Percentiles rank a stretch among this genome's conserved stretches.
Evolutionary conservation across 139 green algal species (phyloP).

Genomic region (Protoeuglena noctilucae): DNA sequence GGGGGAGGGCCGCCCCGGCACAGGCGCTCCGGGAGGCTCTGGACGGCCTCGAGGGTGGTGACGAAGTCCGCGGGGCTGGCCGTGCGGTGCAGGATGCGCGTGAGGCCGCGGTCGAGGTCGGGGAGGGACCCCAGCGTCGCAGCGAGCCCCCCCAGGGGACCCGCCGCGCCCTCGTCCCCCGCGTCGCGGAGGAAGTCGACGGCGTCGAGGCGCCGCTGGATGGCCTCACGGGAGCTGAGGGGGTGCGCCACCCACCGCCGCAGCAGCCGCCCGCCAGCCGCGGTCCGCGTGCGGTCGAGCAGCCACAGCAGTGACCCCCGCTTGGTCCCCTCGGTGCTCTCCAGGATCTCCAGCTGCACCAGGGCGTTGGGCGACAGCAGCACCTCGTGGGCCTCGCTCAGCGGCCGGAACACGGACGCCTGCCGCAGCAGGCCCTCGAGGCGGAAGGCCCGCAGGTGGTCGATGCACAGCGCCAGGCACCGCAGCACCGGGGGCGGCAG

Average conservation of each 20-base stretch:
- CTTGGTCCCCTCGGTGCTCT: background rate
- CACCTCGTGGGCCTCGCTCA: slow-evolving; percentile 21
- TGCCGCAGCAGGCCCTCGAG: slow-evolving; percentile 41
- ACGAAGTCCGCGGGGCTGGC: slow-evolving; percentile 54
- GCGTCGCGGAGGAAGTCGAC: slow-evolving; percentile 12
- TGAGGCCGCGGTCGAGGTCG: slow-evolving; percentile 63
- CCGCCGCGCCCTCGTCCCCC: background rate
- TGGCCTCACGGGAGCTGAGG: slow-evolving; percentile 23
- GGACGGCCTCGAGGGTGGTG: slow-evolving; percentile 21
- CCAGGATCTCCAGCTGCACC: slow-evolving; percentile 38
- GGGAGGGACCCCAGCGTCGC: slow-evolving; percentile 18
- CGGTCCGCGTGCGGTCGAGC: slow-evolving; percentile 55
- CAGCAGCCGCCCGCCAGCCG: slow-evolving; percentile 45
- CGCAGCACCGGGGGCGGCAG: slow-evolving; percentile 34
- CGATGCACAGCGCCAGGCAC: slow-evolving; percentile 34
- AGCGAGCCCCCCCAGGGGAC: slow-evolving; percentile 8
- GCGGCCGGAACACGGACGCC: slow-evolving; percentile 6
- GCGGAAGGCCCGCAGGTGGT: slow-evolving; percentile 45
- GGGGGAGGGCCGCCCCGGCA: background rate
- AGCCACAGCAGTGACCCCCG: slow-evolving; percentile 46
- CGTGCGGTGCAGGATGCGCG: slow-evolving; percentile 49
- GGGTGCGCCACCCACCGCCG: slow-evolving; percentile 53
- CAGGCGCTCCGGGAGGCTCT: slow-evolving; percentile 1
- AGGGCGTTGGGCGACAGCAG: slow-evolving; percentile 34
- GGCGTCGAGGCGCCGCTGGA: slow-evolving; percentile 16